Conservation (phyloP, 768 basidiomycete species). For the Podaxis rugospora region DNA sequence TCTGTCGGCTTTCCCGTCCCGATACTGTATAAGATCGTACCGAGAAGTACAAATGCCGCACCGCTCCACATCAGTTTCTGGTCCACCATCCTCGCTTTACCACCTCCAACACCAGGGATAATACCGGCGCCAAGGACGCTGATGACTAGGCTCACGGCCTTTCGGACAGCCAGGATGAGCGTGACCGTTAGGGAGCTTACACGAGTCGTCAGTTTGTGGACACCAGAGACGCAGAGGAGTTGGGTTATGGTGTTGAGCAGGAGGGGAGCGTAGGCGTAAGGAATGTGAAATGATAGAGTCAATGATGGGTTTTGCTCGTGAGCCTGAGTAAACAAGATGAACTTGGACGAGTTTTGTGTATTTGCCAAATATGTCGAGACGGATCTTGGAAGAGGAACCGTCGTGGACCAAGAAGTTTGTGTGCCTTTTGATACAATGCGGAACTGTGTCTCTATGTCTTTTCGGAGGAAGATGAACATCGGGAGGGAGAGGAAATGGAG, state of each 20-base stretch:
- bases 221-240: constrained; percentile 80
- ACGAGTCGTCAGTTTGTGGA: constrained; percentile 77
- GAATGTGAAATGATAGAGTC: constrained; percentile 38
- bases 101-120: constrained; percentile 15
- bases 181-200: constrained; percentile 75
- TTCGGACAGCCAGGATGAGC: constrained; percentile 76
- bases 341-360: constrained; percentile 21
- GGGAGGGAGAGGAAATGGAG: constrained; percentile 57
- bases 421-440: constrained; percentile 36
- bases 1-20: constrained; percentile 24
- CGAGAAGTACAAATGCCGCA: constrained; percentile 61
- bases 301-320: constrained; percentile 23
- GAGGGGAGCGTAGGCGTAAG: constrained; percentile 59
- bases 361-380: neutral
- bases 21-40: constrained; percentile 66
- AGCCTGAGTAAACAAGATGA: constrained; percentile 29
- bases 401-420: constrained; percentile 29
- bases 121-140: constrained; percentile 50
- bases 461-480: constrained; percentile 61
- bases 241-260: constrained; percentile 79
- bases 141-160: constrained; percentile 71
- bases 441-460: constrained; percentile 47
- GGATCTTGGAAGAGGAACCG: constrained; percentile 15
- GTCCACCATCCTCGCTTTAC: constrained; percentile 20
- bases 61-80: constrained; percentile 61